Base-by-base conservation (phyloP, 2,329 filamentous ascomycete species). In the Aspergillus luchuensis region DNA sequence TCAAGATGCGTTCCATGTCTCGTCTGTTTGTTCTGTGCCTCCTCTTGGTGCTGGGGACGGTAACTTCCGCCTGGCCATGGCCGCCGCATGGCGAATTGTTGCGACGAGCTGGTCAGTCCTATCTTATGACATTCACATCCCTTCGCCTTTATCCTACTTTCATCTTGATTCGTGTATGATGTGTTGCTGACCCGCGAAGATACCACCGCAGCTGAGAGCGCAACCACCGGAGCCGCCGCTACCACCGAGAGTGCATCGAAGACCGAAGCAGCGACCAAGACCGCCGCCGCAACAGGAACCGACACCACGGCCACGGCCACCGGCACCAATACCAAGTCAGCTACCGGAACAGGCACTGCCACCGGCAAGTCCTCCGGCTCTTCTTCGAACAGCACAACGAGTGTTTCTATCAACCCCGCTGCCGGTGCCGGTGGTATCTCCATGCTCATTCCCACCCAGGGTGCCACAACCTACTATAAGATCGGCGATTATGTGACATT, bases 401-500 rank as follows among this genome's bases (percentile, higher is more conserved):
- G 74, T 38, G 51, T 36, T 59, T 79, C 76, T 8, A 83, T 85
- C 70, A 82, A 87, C 63, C 74, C 83, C 53, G 80, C 83, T 58
- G 72, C 82, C 15, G 83, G 82, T 21, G 79, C 84, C 3, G 87
- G 87, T 49, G 87, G 86, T 56, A 79, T 89, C 58, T 79, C 80
- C 48, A 86, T 89, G 84, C 77, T 88, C 57, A 87, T 84, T 5
- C 87, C 87, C 2, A 77, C 78, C 53, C 71, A 79, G 8, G 72
- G 79, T 8, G 78, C 81, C 15, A 76, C 81, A 4, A 81, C 82
- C 57, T 89, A 85, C 76, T 89, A 87, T 80, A 89, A 88, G 73
- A 84, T 89, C 66, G 85, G 85, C 17, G 80, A 89, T 48, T 81
- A 79, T 61, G 77, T 89, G 30, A 89, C 87, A 0, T 88, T 89